Percentiles rank a stretch among this genome's conserved stretches.
phyloP scores from a whole-genome alignment of 2,329 filamentous ascomycete genomes.

The Elsinoe necatrix region DNA sequence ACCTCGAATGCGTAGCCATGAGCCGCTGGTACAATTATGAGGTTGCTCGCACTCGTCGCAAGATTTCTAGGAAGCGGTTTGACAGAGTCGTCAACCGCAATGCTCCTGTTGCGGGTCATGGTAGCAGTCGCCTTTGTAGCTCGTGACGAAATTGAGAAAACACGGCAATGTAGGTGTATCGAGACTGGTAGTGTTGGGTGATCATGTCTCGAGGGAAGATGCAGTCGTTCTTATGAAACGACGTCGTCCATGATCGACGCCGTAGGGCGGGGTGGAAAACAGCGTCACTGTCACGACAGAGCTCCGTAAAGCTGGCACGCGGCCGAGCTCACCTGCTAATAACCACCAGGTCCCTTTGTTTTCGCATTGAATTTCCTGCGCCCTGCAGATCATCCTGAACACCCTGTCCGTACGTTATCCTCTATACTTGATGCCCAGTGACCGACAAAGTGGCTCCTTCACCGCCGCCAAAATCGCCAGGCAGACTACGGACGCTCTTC shows the following conservation, averaged over 20 bases:
- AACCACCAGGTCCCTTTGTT: neutral
- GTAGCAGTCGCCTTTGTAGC: neutral
- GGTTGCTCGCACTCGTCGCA: neutral
- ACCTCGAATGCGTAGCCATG: conserved; percentile 31
- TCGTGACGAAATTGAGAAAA: neutral
- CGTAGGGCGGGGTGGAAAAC: neutral
- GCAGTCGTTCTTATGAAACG: neutral
- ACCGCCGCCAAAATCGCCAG: conserved; percentile 13
- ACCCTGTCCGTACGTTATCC: neutral
- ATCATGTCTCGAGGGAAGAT: neutral
- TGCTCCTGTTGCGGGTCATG: neutral
- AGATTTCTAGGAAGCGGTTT: neutral
- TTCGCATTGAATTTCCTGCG: neutral
- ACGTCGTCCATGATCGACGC: neutral
- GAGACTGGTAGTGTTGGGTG: no score
- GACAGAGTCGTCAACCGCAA: neutral
- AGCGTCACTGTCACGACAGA: neutral
- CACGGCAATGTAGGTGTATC: neutral
- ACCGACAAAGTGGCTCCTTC: conserved; percentile 13
- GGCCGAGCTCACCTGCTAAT: neutral
- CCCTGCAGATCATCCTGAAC: conserved; percentile 1
- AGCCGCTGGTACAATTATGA: conserved; percentile 21
- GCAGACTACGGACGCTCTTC: conserved; percentile 18
- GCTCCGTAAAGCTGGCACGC: neutral
- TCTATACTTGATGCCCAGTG: neutral